phyloP scores from a whole-genome alignment of 108 stramenopile genomes.

The Pseudonitzschia delicatissima region DNA sequence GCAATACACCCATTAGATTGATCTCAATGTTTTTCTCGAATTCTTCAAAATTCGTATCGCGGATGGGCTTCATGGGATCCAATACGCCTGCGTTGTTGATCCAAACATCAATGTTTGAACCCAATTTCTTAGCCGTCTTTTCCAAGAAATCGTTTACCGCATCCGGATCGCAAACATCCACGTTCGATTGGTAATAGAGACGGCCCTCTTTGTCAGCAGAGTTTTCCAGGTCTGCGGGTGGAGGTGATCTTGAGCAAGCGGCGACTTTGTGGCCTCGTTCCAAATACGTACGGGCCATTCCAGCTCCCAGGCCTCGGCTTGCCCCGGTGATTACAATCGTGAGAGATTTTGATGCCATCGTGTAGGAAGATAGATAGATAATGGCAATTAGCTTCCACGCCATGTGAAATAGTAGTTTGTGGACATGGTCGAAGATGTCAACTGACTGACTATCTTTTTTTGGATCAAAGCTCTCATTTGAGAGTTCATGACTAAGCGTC shows the following conservation, averaged over 20 bases:
- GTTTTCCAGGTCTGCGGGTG: not conserved
- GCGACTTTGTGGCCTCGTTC: slow-evolving; percentile 13
- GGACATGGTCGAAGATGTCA: too few species aligned
- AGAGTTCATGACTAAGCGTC: too few species aligned
- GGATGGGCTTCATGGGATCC: slow-evolving; percentile 9
- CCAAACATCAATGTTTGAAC: slow-evolving; percentile 15
- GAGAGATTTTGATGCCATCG: slow-evolving; percentile 15
- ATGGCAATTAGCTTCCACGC: too few species aligned
- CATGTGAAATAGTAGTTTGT: too few species aligned
- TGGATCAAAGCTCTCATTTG: too few species aligned
- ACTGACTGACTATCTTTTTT: too few species aligned
- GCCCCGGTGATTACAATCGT: slow-evolving; percentile 25
- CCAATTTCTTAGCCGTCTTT: not conserved
- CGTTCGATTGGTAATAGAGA: slow-evolving; percentile 2
- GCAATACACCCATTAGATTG: slow-evolving; percentile 30
- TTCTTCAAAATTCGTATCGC: slow-evolving; percentile 5
- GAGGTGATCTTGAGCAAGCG: slow-evolving; percentile 3
- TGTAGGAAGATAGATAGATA: too few species aligned
- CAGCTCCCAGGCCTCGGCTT: slow-evolving; percentile 18
- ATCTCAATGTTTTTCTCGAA: slow-evolving; percentile 14
- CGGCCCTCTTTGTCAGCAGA: slow-evolving; percentile 2
- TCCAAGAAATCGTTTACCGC: slow-evolving; percentile 5
- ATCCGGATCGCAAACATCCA: slow-evolving; percentile 12
- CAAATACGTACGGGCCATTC: slow-evolving; percentile 13
- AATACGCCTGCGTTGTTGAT: slow-evolving; percentile 13